Conservation (phyloP, 2,329 filamentous ascomycete species). For the Didymella arachidicola region DNA sequence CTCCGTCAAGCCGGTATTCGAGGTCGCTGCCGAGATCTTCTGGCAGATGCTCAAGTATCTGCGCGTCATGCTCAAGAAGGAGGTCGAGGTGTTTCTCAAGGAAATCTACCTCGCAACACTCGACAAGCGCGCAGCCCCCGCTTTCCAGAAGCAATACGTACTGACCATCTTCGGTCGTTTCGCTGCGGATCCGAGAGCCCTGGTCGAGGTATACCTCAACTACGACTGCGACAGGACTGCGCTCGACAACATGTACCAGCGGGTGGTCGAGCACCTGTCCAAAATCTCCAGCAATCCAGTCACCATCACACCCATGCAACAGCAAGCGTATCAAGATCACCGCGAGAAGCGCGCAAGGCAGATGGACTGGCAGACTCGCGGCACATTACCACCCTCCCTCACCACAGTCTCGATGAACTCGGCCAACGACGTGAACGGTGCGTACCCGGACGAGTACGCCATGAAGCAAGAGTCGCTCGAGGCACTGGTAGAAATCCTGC, state of each 20-base stretch:
- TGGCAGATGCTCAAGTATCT: conserved; percentile 97
- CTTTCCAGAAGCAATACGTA: conserved; percentile 92
- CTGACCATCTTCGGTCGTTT: conserved; percentile 84
- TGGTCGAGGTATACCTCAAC: conserved; percentile 96
- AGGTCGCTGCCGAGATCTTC: conserved; percentile 96
- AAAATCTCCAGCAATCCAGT: conserved; percentile 84
- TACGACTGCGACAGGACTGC: conserved; percentile 95
- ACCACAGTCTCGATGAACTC: conserved; percentile 76
- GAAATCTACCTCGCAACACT: conserved; percentile 95
- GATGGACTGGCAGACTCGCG: conserved; percentile 84
- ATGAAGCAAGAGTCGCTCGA: conserved; percentile 91
- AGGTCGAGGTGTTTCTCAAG: conserved; percentile 96
- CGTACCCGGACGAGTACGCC: conserved; percentile 86
- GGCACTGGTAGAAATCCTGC: conserved; percentile 84
- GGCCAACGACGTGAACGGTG: conserved; percentile 66
- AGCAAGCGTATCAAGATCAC: conserved; percentile 86
- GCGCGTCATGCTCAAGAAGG: conserved; percentile 95
- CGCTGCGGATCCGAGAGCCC: conserved; percentile 81
- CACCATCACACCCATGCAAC: conserved; percentile 75
- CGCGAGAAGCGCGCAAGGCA: conserved; percentile 67
- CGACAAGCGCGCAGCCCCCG: conserved; percentile 83
- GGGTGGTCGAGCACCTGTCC: conserved; percentile 90
- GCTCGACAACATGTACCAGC: conserved; percentile 96
- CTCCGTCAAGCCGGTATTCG: conserved; percentile 89
- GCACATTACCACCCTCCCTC: conserved; percentile 85